Base-by-base conservation (phyloP, 2,329 filamentous ascomycete genomes). In the Parastagonospora avenae region DNA sequence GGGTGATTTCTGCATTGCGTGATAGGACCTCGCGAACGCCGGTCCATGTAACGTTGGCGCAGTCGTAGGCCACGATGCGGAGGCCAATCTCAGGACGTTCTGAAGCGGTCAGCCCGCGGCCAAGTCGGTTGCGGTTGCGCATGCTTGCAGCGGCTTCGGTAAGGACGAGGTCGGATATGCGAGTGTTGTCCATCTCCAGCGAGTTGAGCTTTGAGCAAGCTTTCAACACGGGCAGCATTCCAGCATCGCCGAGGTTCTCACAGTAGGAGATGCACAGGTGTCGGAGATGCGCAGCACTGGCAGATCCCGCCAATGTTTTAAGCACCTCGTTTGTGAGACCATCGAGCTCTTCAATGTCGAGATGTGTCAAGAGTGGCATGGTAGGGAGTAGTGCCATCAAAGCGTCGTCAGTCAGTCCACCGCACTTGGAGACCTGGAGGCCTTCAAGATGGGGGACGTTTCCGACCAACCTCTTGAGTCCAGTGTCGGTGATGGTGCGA, bases 231-330 rank as follows among this genome's bases (percentile, higher is more conserved):
- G 90, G 89, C 0, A 96, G 79, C 83, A 97, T 89, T 48, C 93
- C 93, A 0, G 80, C 77, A 68, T 97, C 94, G 19, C 91, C 87
- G 2, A 99, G 75, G 48, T 84, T 86, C 71, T 96, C 93, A 71
- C 94, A 99, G 71, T 92, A 96, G 64, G 91, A 93, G 61, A 97
- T 82, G 46, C 91, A 92, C 5, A 97, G 81, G 68, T 97, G 92
- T 59, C 89, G 82, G 6, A 99, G 79, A 16, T 76, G 79, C 1
- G 81, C 74, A 0, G 88, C 88, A 67, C 91, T 96, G 0, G 91
- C 88, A 0, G 91, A 84, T 62, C 85, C 88, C 41, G 91, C 86
- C 7, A 99, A 79, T 54, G 89, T 85, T 48, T 91, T 82, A 2
- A 97, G 77, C 1, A 91, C 77, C 4, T 78, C 76, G 68, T 97